Conservation (phyloP, 2,329 filamentous ascomycete genomes). For the Macrophomina phaseolina region DNA sequence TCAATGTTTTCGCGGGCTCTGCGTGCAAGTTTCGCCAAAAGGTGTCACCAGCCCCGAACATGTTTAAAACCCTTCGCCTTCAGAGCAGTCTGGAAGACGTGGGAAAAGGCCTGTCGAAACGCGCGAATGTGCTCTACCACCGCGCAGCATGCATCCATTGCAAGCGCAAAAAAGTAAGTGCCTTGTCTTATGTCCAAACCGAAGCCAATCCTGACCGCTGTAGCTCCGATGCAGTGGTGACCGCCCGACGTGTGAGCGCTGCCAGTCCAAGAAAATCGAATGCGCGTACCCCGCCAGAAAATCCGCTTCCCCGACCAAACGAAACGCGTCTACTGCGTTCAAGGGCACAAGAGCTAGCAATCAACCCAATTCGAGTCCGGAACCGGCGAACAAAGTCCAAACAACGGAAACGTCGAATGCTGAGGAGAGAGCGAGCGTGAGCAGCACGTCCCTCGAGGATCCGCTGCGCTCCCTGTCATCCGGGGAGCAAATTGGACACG, state of each 20-base stretch:
- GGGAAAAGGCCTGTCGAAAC: too few relatives aligned
- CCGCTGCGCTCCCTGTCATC: not conserved
- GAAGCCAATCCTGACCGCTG: not conserved
- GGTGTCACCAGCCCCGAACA: too few relatives aligned
- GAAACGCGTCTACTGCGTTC: not conserved
- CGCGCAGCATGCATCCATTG: too few relatives aligned
- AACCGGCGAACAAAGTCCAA: not conserved
- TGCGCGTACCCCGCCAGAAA: not conserved
- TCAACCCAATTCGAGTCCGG: not conserved
- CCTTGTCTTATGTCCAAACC: not conserved
- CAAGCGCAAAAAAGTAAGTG: not conserved
- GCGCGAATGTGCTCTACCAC: too few relatives aligned
- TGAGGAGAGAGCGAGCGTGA: not conserved
- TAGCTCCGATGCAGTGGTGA: not conserved
- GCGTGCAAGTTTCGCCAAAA: too few relatives aligned
- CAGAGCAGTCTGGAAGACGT: too few relatives aligned
- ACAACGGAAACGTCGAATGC: not conserved
- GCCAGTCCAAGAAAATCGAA: not conserved
- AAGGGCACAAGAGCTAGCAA: not conserved
- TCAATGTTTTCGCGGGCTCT: too few relatives aligned
- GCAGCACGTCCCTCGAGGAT: not conserved
- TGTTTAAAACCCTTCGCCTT: too few relatives aligned
- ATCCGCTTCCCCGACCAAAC: not conserved
- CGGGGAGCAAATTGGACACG: not conserved
- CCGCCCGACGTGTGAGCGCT: not conserved